Evolutionary conservation across 176 grass and related monocot species (phyloP), one percentile per base, ranked within the genome.

Genomic region (Cocos nucifera): DNA sequence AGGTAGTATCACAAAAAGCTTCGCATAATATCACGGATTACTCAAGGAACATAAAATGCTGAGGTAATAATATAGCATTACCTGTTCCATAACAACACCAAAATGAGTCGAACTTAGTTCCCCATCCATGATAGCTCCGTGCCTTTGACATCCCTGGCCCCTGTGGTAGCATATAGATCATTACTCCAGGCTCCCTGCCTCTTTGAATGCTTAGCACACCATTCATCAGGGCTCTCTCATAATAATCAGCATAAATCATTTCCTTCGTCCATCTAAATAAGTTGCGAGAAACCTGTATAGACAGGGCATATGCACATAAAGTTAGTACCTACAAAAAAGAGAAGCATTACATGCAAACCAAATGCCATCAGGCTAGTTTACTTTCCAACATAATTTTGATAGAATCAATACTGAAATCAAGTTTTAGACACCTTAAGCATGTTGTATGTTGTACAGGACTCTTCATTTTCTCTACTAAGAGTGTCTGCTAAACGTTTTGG

Each of bases 51-150:
- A 44, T 9, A 44, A 44, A 14, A 2, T 44, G 9, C 10, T 44
- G 9, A 14, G 2, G 35, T 12, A 44, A 14, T 44, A 44, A 28
- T 32, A 72, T 78, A 59, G 27, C 69, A 60, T 50, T 76, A 92
- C 93, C 93, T 52, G 87, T 92, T 58, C 93, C 93, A 75, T 98
- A 98, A 53, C 93, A 98, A 28, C 93, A 98, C 93, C 93, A 98
- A 58, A 98, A 92, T 0, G 81, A 88, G 62, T 92, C 12, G 17
- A 73, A 83, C 53, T 76, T 75, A 10, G 84, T 86, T 57, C 84
- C 87, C 93, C 93, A 98, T 0, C 82, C 79, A 83, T 98, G 87
- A 27, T 92, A 86, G 57, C 84, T 88, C 32, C 19, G 56, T 57
- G 87, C 87, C 61, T 98, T 98, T 4, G 93, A 92, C 56, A 54